Percentiles rank a stretch among this genome's conserved stretches.
Evolutionary conservation across 2,329 filamentous ascomycete species (phyloP).

Genomic region (Epichloe hybrida): DNA sequence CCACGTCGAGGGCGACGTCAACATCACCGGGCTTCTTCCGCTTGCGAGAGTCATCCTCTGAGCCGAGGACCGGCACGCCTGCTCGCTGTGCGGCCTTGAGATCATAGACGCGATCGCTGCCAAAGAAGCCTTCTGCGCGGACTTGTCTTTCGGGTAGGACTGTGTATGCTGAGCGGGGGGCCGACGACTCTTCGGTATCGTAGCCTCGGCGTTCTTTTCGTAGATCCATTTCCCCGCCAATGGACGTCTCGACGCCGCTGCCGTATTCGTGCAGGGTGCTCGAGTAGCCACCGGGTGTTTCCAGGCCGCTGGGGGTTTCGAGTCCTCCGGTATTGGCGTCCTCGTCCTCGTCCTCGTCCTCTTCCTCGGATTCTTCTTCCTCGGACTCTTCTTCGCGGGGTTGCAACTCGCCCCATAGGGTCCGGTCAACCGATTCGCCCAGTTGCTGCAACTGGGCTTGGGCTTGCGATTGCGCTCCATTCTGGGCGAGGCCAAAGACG

Average conservation of each 20-base stretch:
- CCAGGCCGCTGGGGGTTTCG: constrained; percentile 59
- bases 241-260: constrained; percentile 55
- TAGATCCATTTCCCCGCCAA: constrained; percentile 79
- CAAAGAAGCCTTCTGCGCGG: too few relatives aligned
- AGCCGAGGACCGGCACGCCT: constrained; percentile 60
- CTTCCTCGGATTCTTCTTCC: constrained; percentile 38
- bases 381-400: constrained; percentile 62
- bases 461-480: constrained; percentile 23
- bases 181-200: constrained; percentile 69
- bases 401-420: constrained; percentile 85
- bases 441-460: constrained; percentile 27
- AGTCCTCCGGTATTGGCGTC: constrained; percentile 51
- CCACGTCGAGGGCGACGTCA: constrained; percentile 81
- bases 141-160: constrained; percentile 64
- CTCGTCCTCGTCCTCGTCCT: constrained; percentile 29
- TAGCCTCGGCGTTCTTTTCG: constrained; percentile 71
- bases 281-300: constrained; percentile 68
- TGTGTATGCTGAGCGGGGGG: constrained; percentile 71
- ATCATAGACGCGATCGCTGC: too few relatives aligned
- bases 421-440: constrained; percentile 73
- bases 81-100: constrained; percentile 23
- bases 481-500: constrained; percentile 63
- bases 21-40: constrained; percentile 94
- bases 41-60: constrained; percentile 65
- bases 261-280: constrained; percentile 72